phyloP scores from a whole-genome alignment of 2,329 filamentous ascomycete species.

The Fusarium sp. region DNA sequence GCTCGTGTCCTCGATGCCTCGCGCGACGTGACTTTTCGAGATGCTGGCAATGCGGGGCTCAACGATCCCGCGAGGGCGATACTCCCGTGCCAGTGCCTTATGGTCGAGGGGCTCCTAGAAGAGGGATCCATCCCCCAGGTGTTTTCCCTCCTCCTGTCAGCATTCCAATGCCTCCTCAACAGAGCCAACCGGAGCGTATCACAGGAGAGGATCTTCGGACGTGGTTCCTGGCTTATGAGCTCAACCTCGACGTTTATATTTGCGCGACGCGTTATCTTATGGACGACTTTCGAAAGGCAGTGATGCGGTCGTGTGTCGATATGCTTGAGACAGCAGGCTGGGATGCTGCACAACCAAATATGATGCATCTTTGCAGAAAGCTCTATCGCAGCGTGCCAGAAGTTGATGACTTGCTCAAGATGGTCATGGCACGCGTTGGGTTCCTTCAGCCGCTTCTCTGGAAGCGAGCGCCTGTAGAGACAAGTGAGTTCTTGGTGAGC shows the following conservation, averaged over 20 bases:
- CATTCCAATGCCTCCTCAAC: background rate
- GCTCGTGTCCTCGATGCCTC: conserved; percentile 52
- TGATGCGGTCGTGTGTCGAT: conserved; percentile 54
- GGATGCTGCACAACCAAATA: conserved; percentile 53
- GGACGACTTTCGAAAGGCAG: conserved; percentile 53
- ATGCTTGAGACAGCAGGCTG: conserved; percentile 55
- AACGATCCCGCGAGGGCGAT: conserved; percentile 19
- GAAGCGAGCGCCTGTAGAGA: conserved; percentile 51
- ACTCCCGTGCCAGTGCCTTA: background rate
- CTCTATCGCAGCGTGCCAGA: conserved; percentile 54
- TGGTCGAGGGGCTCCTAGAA: conserved; percentile 9
- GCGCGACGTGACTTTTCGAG: conserved; percentile 25
- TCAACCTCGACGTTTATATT: conserved; percentile 59
- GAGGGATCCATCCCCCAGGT: conserved; percentile 2
- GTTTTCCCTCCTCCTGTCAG: background rate
- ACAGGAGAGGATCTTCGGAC: conserved; percentile 55
- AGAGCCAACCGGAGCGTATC: conserved; percentile 43
- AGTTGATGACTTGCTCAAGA: conserved; percentile 54
- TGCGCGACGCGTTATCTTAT: conserved; percentile 58
- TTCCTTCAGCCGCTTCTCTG: conserved; percentile 57
- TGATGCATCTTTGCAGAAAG: conserved; percentile 54
- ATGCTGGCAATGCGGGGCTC: conserved; percentile 39
- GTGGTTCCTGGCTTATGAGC: conserved; percentile 57
- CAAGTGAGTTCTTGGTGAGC: conserved; percentile 51
- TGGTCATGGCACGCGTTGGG: conserved; percentile 58